Conservation (phyloP, 2,329 filamentous ascomycete species). For the Fusarium sterilihyphosum region DNA sequence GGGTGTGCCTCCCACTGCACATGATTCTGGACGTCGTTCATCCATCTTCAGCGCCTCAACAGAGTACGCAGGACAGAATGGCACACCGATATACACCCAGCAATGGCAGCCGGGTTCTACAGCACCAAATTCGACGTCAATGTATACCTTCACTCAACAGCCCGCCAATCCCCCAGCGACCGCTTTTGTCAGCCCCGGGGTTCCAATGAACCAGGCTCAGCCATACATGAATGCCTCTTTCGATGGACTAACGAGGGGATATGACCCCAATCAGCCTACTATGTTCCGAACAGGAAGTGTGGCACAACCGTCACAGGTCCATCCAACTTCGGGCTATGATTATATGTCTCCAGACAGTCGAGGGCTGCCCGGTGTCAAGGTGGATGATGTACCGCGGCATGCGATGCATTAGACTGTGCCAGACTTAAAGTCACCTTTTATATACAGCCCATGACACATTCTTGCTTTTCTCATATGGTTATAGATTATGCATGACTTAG, state of each 20-base stretch:
- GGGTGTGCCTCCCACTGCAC: constrained; percentile 52
- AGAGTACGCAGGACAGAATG: constrained; percentile 56
- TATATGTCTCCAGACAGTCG: constrained; percentile 49
- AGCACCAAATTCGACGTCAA: constrained; percentile 52
- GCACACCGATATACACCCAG: constrained; percentile 53
- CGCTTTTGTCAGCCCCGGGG: constrained; percentile 46
- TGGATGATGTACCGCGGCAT: constrained; percentile 44
- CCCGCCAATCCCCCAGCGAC: constrained; percentile 46
- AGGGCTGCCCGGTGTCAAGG: constrained; percentile 45
- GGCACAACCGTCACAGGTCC: constrained; percentile 42
- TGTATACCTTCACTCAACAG: constrained; percentile 59
- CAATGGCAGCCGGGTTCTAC: constrained; percentile 58
- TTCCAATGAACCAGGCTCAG: constrained; percentile 48
- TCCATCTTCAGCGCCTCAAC: constrained; percentile 51
- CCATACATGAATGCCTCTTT: constrained; percentile 49
- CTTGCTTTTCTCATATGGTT: constrained; percentile 25
- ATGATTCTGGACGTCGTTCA: constrained; percentile 57
- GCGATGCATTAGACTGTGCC: constrained; percentile 40
- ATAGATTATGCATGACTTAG: constrained; percentile 37
- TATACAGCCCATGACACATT: constrained; percentile 4
- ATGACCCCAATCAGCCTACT: constrained; percentile 44
- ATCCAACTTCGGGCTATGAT: constrained; percentile 47
- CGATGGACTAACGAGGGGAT: constrained; percentile 49
- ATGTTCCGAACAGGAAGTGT: constrained; percentile 50
- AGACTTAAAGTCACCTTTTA: not conserved